Base-by-base conservation (phyloP, 306 rosid species). In the Crotalaria pallida region DNA sequence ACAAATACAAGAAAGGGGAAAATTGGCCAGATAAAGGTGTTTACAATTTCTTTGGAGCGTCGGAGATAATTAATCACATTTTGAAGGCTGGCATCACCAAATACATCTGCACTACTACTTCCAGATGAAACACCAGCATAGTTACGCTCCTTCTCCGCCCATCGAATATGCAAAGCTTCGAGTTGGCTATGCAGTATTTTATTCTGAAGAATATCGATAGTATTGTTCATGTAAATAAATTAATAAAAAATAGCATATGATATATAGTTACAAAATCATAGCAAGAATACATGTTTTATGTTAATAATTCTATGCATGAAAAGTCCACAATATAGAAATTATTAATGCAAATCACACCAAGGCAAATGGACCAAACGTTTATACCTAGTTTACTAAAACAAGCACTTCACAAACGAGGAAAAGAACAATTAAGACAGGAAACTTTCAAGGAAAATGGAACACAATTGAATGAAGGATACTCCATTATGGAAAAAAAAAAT, bases 41-140 rank as follows among this genome's bases (percentile, higher is more conserved):
- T 74, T 82, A 94, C 99, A 79, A 91, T 94, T 73, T 94, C 99
- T 84, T 89, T 94, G 6, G 97, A 83, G 4, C 95, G 81, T 17
- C 99, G 89, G 78, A 94, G 96, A 89, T 88, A 94, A 72, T 47
- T 83, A 41, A 94, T 77, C 63, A 94, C 99, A 58, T 71, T 86
- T 72, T 88, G 99, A 34, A 94, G 84, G 44, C 88, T 92, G 64
- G 73, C 77, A 75, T 86, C 97, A 13, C 73, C 81, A 45, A 73
- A 56, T 44, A 78, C 51, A 69, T 84, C 89, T 10, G 73, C 38
- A 53, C 77, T 63, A 53, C 65, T 47, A 71, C 77, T 84, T 66
- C 76, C 86, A 62, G 88, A 74, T 51, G 92, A 83, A 49, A 86
- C 53, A 58, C 96, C 97, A 55, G 86, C 87, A 24, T 88, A 83